Conservation (phyloP, 306 rosid species). For the Lathyrus tuberosus region DNA sequence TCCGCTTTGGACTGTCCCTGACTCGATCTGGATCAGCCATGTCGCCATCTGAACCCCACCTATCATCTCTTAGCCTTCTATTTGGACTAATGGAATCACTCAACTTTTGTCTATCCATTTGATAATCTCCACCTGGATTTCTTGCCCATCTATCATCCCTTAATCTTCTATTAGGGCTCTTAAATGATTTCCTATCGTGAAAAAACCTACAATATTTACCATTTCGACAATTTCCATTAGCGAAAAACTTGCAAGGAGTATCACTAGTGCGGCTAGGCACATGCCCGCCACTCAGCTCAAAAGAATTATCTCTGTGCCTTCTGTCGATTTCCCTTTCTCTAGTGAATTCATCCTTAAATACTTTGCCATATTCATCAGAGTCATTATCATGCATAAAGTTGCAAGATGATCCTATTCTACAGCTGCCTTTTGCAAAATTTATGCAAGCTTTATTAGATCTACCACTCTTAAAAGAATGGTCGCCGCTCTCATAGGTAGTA, state of each 20-base stretch:
- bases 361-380: constrained; percentile 65
- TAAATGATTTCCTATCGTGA: constrained; percentile 67
- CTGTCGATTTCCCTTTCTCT: constrained; percentile 76
- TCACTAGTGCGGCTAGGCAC: constrained; percentile 56
- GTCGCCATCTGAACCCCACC: constrained; percentile 50
- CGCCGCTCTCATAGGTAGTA: constrained; percentile 54
- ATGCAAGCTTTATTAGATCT: constrained; percentile 59
- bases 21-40: constrained; percentile 49
- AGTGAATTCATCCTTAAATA: constrained; percentile 54
- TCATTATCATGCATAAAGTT: constrained; percentile 66
- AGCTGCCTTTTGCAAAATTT: constrained; percentile 78
- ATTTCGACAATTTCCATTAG: constrained; percentile 87
- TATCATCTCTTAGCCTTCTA: constrained; percentile 63
- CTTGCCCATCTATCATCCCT: constrained; percentile 64
- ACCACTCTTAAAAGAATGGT: constrained; percentile 62
- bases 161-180: constrained; percentile 73
- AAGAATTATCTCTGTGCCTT: constrained; percentile 68
- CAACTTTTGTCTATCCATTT: constrained; percentile 55
- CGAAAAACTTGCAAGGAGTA: constrained; percentile 83
- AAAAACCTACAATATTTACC: constrained; percentile 85
- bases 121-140: constrained; percentile 54
- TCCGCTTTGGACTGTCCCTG: constrained; percentile 56
- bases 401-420: constrained; percentile 84
- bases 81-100: constrained; percentile 68
- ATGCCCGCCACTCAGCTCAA: constrained; percentile 67